Conservation (phyloP, 768 basidiomycete species). For the Hygrocybe coccinea region DNA sequence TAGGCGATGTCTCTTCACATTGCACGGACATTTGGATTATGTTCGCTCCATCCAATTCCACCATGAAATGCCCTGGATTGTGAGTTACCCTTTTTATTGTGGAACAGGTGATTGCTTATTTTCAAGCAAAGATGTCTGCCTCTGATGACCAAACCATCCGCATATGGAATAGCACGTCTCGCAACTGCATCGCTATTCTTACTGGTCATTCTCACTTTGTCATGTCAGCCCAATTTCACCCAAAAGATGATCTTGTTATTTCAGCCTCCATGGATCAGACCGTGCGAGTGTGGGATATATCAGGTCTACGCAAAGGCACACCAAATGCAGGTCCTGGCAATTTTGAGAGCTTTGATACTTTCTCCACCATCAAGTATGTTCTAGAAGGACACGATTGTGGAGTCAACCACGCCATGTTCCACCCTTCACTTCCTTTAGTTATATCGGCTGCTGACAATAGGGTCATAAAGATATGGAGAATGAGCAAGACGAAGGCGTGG, state of each 20-base stretch:
- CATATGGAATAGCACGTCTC: constrained; percentile 98
- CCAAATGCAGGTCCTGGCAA: constrained; percentile 57
- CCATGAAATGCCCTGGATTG: constrained; percentile 99
- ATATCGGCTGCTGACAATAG: constrained; percentile 96
- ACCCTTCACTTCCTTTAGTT: constrained; percentile 93
- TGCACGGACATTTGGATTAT: constrained; percentile 95
- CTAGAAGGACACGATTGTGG: constrained; percentile 94
- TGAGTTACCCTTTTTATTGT: constrained; percentile 37
- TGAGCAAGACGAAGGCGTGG: constrained; percentile 99
- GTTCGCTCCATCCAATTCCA: constrained; percentile 97
- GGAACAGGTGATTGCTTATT: constrained; percentile 2
- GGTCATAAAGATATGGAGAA: constrained; percentile 97
- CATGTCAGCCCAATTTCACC: constrained; percentile 98
- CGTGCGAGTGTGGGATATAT: constrained; percentile 99
- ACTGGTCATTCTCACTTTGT: constrained; percentile 99
- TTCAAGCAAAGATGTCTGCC: constrained; percentile 60
- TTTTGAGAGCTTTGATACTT: constrained; percentile 85
- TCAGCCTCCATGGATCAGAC: constrained; percentile 99
- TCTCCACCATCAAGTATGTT: constrained; percentile 96
- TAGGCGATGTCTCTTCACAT: constrained; percentile 83
- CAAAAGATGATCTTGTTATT: constrained; percentile 96
- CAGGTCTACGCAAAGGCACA: constrained; percentile 90
- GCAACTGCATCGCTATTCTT: constrained; percentile 96
- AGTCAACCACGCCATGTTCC: constrained; percentile 96
- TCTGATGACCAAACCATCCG: constrained; percentile 99